Evolutionary conservation across 2,329 filamentous ascomycete genomes (phyloP).

Genomic region (Alternaria dauci): DNA sequence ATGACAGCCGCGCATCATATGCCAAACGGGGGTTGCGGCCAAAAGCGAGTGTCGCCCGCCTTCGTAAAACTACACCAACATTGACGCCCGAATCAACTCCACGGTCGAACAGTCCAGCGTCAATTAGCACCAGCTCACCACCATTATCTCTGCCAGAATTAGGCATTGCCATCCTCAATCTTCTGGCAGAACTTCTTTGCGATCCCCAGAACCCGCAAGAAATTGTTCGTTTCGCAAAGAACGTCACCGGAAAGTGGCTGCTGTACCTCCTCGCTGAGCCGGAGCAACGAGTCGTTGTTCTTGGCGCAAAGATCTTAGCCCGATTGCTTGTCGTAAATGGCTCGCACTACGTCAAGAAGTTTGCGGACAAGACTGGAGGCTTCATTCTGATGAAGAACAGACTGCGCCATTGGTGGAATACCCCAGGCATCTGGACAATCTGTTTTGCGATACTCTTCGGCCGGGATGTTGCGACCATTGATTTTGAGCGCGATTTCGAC

Average conservation of each 20-base stretch:
- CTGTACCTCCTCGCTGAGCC: conserved; percentile 89
- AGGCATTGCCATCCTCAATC: conserved; percentile 75
- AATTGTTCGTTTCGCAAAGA: conserved; percentile 88
- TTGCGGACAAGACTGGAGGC: conserved; percentile 84
- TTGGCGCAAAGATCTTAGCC: conserved; percentile 83
- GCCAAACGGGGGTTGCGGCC: conserved; percentile 46
- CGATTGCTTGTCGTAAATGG: conserved; percentile 86
- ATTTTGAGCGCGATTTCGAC: conserved; percentile 77
- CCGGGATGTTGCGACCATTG: conserved; percentile 76
- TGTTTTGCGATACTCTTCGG: conserved; percentile 91
- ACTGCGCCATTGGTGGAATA: conserved; percentile 87
- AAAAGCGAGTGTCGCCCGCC: conserved; percentile 44
- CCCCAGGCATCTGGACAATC: conserved; percentile 83
- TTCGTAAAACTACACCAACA: conserved; percentile 39
- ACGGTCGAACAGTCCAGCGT: conserved; percentile 44
- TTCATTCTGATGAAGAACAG: conserved; percentile 85
- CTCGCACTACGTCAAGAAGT: conserved; percentile 81
- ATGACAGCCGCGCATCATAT: conserved; percentile 63
- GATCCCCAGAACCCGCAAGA: conserved; percentile 72
- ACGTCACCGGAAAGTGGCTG: conserved; percentile 97
- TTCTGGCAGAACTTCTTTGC: conserved; percentile 82
- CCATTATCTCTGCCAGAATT: conserved; percentile 70
- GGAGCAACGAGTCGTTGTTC: conserved; percentile 81
- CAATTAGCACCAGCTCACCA: conserved; percentile 23
- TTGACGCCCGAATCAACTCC: conserved; percentile 42